Evolutionary conservation across 306 rosid species (phyloP), one percentile per base, ranked within the genome.

Genomic region (Citrullus amarus): DNA sequence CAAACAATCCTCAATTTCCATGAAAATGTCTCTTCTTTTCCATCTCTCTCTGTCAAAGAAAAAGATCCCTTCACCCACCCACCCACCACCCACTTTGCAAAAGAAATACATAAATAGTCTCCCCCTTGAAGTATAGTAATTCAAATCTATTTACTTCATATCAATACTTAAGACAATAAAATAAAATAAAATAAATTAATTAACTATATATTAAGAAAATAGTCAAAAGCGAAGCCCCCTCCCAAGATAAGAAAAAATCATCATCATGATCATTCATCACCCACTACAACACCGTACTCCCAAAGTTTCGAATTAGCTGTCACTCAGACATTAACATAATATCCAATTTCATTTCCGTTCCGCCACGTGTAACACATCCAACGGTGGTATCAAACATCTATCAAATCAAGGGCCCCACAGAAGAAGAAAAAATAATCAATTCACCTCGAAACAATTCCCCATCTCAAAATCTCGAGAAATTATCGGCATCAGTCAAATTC

Each of bases 331-430:
- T 13, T 15, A 32, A 63, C 10, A 63, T 63, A 34, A 63, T 25
- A 60, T 60, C 75, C 55, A 2, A 18, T 36, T 36, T 14, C 7
- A 0, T 17, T 6, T 6, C 16, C 3, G 43, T 9, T 3, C 32
- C 11, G 56, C 60, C 61, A 72, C 77, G 77, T 30, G 77, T 50
- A 22, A 46, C 6, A 6, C 18, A 46, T 70, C 76, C 3, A 46
- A 22, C 38, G 76, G 57, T 8, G 1, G 8, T 20, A 0, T 0
- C 1, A 0, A 13, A 68, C 2, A 41, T 17, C 32, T 0, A 69
- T 69, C 75, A 43, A 69, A 69, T 71, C 77, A 50, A 7, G 61
- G 62, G 62, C 20, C 78, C 62, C 78, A 74, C 78, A 32, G 11
- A 13, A 54, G 22, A 25, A 25, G 55, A 51, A 51, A 14, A 70